These are phyloP conservation scores for Candolleomyces efflorescens DNA, from an alignment of 768 basidiomycete genomes.

Conservation along the genomic window DNA sequence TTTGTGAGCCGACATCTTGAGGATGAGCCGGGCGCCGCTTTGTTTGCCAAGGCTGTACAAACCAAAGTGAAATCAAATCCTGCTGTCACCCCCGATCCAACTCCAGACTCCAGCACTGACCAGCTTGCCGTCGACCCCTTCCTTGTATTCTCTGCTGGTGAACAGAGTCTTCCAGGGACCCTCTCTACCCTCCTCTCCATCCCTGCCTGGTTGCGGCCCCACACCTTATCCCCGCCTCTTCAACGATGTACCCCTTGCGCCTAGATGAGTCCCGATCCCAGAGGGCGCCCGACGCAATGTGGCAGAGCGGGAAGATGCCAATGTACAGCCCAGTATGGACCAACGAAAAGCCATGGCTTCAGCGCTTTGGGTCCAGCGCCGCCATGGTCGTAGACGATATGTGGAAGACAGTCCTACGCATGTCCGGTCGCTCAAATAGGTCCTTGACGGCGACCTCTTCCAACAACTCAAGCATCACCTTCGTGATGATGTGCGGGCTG, in stretches of 20 bases:
- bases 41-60: slow-evolving; percentile 1
- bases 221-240: not conserved
- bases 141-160: not conserved
- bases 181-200: not conserved
- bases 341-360: slow-evolving; percentile 10
- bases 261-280: not conserved
- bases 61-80: not conserved
- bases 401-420: slow-evolving; percentile 1
- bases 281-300: slow-evolving; percentile 1
- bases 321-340: slow-evolving; percentile 9
- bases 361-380: slow-evolving; percentile 4
- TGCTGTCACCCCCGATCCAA: not conserved
- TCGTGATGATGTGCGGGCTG: slow-evolving; percentile 77
- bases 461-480: slow-evolving; percentile 35
- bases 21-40: no score
- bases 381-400: slow-evolving; percentile 7
- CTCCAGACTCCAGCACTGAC: not conserved
- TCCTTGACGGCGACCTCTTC: slow-evolving; percentile 3
- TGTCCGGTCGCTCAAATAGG: slow-evolving; percentile 1
- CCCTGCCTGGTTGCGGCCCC: slow-evolving; percentile 1
- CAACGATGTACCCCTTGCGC: not conserved
- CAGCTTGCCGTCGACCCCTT: not conserved
- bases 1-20: no score
- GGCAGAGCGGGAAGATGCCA: slow-evolving; percentile 8
- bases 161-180: slow-evolving; percentile 1